phyloP scores from a whole-genome alignment of 1,284 basidiomycete genomes.

The Ustilago hordei region DNA sequence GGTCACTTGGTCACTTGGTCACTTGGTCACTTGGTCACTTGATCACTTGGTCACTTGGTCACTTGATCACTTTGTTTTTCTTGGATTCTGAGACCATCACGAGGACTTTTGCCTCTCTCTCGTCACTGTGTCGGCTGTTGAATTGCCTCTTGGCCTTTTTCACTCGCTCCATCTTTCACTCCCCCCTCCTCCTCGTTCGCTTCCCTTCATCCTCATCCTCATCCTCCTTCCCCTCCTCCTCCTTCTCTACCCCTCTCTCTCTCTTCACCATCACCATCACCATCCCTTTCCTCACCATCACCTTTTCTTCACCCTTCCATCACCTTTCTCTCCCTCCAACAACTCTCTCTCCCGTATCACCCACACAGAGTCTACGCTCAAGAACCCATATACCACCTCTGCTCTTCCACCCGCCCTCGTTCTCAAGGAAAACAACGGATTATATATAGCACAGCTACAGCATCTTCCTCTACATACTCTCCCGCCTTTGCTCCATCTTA shows the following conservation, averaged over 20 bases:
- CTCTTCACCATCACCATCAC: neutral
- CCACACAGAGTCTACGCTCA: neutral
- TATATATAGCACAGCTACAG: neutral
- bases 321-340: neutral
- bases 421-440: neutral
- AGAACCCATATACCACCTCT: neutral
- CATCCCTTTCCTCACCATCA: neutral
- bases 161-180: neutral
- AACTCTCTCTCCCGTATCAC: neutral
- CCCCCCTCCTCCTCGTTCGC: no score
- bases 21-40: neutral
- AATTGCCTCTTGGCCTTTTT: neutral
- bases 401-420: neutral
- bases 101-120: neutral
- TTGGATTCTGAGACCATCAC: slow-evolving; percentile 13
- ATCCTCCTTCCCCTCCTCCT: neutral
- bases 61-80: neutral
- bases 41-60: neutral
- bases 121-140: slow-evolving; percentile 1
- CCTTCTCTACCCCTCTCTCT: neutral
- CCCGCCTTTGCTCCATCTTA: neutral
- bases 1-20: neutral
- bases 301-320: neutral
- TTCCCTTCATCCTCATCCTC: neutral
- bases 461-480: neutral